These are phyloP conservation scores for Chrysoporthe austroafricana DNA, from an alignment of 2,329 filamentous ascomycete genomes.

Conservation along the genomic window DNA sequence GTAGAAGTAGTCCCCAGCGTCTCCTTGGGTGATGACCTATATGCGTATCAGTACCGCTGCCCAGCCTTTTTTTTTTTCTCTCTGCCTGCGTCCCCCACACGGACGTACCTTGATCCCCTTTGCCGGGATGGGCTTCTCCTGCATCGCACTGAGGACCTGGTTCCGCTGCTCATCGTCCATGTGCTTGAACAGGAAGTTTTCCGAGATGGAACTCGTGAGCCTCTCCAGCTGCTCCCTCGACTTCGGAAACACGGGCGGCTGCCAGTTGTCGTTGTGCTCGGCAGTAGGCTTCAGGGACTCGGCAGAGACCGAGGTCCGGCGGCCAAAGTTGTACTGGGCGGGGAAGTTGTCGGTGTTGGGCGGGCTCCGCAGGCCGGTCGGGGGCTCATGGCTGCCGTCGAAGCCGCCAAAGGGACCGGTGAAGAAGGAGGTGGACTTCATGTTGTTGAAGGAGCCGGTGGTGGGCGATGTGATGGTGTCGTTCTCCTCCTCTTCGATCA, in stretches of 20 bases:
- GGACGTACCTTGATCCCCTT: slow-evolving; percentile 72
- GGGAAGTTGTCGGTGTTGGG: slow-evolving; percentile 75
- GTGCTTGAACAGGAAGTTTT: slow-evolving; percentile 93
- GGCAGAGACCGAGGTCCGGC: slow-evolving; percentile 93
- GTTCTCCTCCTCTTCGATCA: slow-evolving; percentile 84
- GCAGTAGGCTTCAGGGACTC: slow-evolving; percentile 92
- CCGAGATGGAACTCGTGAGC: slow-evolving; percentile 78
- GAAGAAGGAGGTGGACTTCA: slow-evolving; percentile 47
- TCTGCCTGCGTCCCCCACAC: background rate
- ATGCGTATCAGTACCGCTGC: slow-evolving; percentile 15
- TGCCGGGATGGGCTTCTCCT: slow-evolving; percentile 93
- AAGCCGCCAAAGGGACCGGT: slow-evolving; percentile 59
- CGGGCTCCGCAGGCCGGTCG: slow-evolving; percentile 49
- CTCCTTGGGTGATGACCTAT: slow-evolving; percentile 91
- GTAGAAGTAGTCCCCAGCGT: slow-evolving; percentile 97
- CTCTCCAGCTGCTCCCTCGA: slow-evolving; percentile 78
- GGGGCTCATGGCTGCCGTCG: slow-evolving; percentile 50
- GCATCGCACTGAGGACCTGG: slow-evolving; percentile 85
- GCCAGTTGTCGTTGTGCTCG: slow-evolving; percentile 85
- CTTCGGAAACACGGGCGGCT: slow-evolving; percentile 84
- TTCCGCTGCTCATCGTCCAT: slow-evolving; percentile 90
- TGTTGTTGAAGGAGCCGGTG: slow-evolving; percentile 60
- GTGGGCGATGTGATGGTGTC: slow-evolving; percentile 78
- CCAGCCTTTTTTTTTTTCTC: background rate
- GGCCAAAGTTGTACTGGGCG: slow-evolving; percentile 89